These are phyloP conservation scores for Chlorella sp. DNA, from an alignment of 139 green algal species.

Conservation along the genomic window DNA sequence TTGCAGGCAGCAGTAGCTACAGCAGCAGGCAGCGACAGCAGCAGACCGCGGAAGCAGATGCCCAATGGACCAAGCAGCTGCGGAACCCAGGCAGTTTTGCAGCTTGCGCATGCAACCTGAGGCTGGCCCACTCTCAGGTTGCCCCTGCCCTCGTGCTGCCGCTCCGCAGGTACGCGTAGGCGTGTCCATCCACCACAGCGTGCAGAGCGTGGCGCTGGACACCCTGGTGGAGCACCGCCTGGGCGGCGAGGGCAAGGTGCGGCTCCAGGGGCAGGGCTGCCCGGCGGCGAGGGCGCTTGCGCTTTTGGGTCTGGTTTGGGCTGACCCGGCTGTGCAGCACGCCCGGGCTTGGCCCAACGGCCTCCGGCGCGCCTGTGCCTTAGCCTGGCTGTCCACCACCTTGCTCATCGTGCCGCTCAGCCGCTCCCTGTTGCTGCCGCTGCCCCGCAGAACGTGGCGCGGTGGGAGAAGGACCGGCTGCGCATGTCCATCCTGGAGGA, in stretches of 20 bases:
- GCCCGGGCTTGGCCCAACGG: too few relatives aligned
- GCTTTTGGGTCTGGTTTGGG: neutral
- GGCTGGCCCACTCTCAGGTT: too few relatives aligned
- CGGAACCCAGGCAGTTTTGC: neutral
- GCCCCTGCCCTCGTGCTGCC: neutral
- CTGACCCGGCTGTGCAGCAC: too few relatives aligned
- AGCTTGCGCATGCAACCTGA: neutral
- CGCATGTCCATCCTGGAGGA: constrained; percentile 78
- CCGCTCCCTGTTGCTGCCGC: neutral
- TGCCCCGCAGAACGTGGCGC: constrained; percentile 2
- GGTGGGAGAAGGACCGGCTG: constrained; percentile 58
- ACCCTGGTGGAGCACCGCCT: constrained; percentile 62
- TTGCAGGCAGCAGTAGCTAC: neutral
- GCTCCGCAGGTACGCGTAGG: constrained; percentile 60
- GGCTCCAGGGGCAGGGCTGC: neutral
- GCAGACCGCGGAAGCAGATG: too few relatives aligned
- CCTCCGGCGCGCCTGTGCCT: too few relatives aligned
- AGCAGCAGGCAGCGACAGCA: neutral
- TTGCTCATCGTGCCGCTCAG: neutral
- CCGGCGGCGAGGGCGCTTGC: too few relatives aligned
- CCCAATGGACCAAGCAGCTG: neutral
- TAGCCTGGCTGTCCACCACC: neutral
- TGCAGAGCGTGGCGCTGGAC: constrained; percentile 72
- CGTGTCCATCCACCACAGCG: constrained; percentile 78
- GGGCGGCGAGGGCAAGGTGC: constrained; percentile 36